Base-by-base conservation (phyloP, 805 yeast genomes). In the Candida taoyuanica region DNA sequence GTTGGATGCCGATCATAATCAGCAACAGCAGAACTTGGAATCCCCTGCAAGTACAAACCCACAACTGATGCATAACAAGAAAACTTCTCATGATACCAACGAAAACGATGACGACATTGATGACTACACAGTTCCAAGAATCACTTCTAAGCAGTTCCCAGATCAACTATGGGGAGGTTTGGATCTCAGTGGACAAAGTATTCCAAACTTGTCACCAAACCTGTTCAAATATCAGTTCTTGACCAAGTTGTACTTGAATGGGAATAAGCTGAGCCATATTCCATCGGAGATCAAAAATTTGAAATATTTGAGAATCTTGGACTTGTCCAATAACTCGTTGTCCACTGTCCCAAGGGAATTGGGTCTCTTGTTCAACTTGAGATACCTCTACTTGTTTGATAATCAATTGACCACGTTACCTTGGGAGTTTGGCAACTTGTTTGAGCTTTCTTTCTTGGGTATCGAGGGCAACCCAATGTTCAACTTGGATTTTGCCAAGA, bases 101-200 rank as follows among this genome's bases (percentile, higher is more conserved):
- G 46, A 50, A 29, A 42, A 39, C 24, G 49, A 49, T 29, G 53
- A 50, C 30, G 57, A 55, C 34, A 42, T 44, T 42, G 74, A 70
- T 43, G 85, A 79, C 47, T 85, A 81, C 52, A 82, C 79, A 55
- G 80, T 76, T 52, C 78, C 79, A 57, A 65, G 83, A 59, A 73
- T 78, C 64, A 70, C 79, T 69, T 71, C 55, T 39, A 33, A 61
- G 53, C 52, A 59, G 32, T 53, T 49, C 44, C 78, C 83, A 26
- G 81, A 80, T 43, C 97, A 89, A 64, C 73, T 85, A 56, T 93
- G 99, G 99, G 84, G 94, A 37, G 91, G 89, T 5, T 67, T 93
- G 48, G 99, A 93, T 64, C 68, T 91, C 48, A 79, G 94, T 47
- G 96, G 96, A 43, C 95, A 93, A 61, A 85, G 91, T 24, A 68